Base-by-base conservation (phyloP, 78 protist genomes). In the Pigoraptor vietnamica region DNA sequence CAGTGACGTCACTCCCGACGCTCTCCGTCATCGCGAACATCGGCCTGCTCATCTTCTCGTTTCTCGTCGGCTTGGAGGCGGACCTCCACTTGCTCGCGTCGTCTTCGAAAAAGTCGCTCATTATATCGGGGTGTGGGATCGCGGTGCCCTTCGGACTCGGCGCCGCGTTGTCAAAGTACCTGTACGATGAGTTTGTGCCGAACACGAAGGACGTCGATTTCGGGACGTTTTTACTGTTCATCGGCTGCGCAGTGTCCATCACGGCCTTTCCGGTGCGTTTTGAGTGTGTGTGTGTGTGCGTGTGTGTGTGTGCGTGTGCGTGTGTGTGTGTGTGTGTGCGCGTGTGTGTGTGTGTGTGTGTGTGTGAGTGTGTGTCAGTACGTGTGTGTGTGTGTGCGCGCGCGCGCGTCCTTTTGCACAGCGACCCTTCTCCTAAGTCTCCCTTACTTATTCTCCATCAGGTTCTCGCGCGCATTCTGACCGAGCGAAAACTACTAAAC, bases 211-310 rank as follows among this genome's bases (percentile, higher is more conserved):
- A 79, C 84, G 32, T 25, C n/a, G 32, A 79, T 0, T 94, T 94
- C 38, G 90, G 89, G 19, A 38, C 93, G 25, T 94, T 94, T 34
- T 35, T 89, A 37, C 90, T 94, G 1, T 94, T 94, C 40, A 91
- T 94, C 37, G 93, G 94, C 79, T 94, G 93, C 56, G 94, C 96
- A 40, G 92, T 92, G 37, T 90, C 96, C 2, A 94, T 94, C 92
- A 94, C 96, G 35, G 96, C 96, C 10, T 94, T 94, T 79, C 96
- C 96, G 36, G 96, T 94, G 40, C 67, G 67, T n/a, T n/a, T n/a
- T 48, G 67, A 48, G 67, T 48, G 67, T 14, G 67, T 48, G 14
- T 21, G 14, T 48, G 67, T 48, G 67, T 48, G 67, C 67, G n/a
- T n/a, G n/a, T n/a, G n/a, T n/a, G n/a, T 48, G 14, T 48, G 14